phyloP scores from a whole-genome alignment of 768 basidiomycete genomes.

The Hypholoma fasciculare region DNA sequence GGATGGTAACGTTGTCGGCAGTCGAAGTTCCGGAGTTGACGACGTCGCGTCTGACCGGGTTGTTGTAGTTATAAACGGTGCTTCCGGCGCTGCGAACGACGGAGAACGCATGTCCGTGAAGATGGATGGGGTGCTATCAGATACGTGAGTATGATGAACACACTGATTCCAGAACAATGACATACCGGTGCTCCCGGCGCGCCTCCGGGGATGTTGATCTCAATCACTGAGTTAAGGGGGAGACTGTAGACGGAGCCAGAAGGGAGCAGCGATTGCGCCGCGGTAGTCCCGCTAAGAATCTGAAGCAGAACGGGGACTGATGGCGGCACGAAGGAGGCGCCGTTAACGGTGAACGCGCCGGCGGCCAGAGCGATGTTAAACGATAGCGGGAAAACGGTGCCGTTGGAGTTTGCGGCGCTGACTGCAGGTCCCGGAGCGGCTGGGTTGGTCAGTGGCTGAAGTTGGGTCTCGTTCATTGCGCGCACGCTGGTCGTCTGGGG shows the following conservation, averaged over 20 bases:
- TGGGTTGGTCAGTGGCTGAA: slow-evolving; percentile 29
- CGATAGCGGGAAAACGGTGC: slow-evolving; percentile 34
- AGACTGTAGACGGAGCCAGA: slow-evolving; percentile 38
- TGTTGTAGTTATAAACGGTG: slow-evolving; percentile 37
- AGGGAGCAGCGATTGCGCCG: slow-evolving; percentile 33
- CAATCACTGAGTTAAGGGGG: slow-evolving; percentile 42
- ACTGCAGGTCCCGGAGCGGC: slow-evolving; percentile 26
- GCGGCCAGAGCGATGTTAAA: slow-evolving; percentile 25
- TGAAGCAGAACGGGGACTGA: slow-evolving; percentile 45
- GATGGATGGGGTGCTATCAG: slow-evolving; percentile 40
- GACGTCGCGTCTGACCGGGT: slow-evolving; percentile 48
- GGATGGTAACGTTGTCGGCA: slow-evolving; percentile 45
- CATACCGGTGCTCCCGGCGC: slow-evolving; percentile 31
- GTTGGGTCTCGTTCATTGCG: slow-evolving; percentile 32
- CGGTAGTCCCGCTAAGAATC: slow-evolving; percentile 34
- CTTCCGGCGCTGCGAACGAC: slow-evolving; percentile 43
- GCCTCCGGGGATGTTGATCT: slow-evolving; percentile 44
- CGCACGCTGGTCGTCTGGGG: slow-evolving; percentile 19
- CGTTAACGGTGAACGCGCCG: slow-evolving; percentile 28
- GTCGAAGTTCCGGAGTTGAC: slow-evolving; percentile 27
- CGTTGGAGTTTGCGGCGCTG: slow-evolving; percentile 25
- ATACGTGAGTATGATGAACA: neutral
- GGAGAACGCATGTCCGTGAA: slow-evolving; percentile 41
- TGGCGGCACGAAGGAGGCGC: slow-evolving; percentile 32
- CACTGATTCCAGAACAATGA: neutral